Base-by-base conservation (phyloP, 306 rosid species). In the Ziziphus jujuba region DNA sequence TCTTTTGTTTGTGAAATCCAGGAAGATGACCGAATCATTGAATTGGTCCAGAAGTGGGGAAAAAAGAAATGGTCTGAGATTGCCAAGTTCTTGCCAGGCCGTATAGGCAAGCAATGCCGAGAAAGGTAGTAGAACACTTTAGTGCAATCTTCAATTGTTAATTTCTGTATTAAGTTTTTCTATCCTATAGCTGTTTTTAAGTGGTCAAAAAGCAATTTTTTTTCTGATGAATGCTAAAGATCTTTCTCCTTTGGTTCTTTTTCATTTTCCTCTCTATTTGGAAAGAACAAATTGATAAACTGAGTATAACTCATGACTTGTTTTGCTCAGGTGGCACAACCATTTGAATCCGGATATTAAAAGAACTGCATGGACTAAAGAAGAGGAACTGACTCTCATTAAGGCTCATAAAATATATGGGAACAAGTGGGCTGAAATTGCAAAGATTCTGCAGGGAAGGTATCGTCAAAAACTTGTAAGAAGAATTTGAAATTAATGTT, bases 101-200 rank as follows among this genome's bases (percentile, higher is more conserved):
- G 85, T 35, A 84, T 84, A 67, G 88, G 88, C 43, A 84, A 84
- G 63, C 88, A 84, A 71, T 84, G 85, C 36, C 66, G 85, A 67
- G 85, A 84, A 73, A 77, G 88, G 81, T 80, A 67, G 9, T 16
- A 19, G 24, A 5, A 25, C 34, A 11, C 6, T 47, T 56, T 24
- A 16, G 24, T 51, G 40, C 31, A 57, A 13, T 57, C 16, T 59
- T 28, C 33, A 28, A 28, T 28, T 19, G 33, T 69, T 13, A 56
- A 45, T 28, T 53, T 61, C 33, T 25, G 12, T 40, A 40, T 40
- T 9, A 40, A 12, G 3, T 4, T 13, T 55, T 56, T 57, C 22
- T 40, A 19, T 54, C 22, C 10, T 12, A 28, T 28, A 4, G 33
- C 33, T 0, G 16, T 43, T 66, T 11, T 12, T 54, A 22, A 10